Evolutionary conservation across 2,329 filamentous ascomycete genomes (phyloP).

Genomic region (Spiromastix sp.): DNA sequence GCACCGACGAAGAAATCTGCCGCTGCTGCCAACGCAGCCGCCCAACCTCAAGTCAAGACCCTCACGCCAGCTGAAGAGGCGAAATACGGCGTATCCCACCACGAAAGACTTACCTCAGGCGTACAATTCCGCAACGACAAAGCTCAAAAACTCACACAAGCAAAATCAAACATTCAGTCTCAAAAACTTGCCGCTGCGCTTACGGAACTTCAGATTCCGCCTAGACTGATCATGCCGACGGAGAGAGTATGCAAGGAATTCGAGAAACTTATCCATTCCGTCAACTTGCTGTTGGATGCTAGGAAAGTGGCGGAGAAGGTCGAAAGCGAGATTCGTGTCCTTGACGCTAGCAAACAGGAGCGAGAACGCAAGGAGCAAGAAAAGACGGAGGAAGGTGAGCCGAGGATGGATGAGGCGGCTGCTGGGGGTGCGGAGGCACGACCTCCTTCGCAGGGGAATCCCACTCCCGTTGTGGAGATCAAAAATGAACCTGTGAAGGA

Average conservation of each 20-base stretch:
- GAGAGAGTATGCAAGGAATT: slow-evolving; percentile 41
- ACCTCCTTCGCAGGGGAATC: neutral
- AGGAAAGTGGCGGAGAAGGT: slow-evolving; percentile 39
- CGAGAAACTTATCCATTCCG: slow-evolving; percentile 37
- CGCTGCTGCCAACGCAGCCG: slow-evolving; percentile 29
- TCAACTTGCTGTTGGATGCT: slow-evolving; percentile 38
- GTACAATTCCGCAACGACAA: slow-evolving; percentile 73
- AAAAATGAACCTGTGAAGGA: neutral
- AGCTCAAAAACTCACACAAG: slow-evolving; percentile 39
- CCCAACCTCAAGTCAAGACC: slow-evolving; percentile 52
- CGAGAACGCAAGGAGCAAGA: slow-evolving; percentile 27
- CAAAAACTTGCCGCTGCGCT: slow-evolving; percentile 38
- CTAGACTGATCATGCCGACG: slow-evolving; percentile 39
- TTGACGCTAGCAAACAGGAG: slow-evolving; percentile 33
- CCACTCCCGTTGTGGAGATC: neutral
- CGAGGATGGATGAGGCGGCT: slow-evolving; percentile 18
- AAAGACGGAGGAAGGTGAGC: slow-evolving; percentile 18
- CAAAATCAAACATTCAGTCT: slow-evolving; percentile 41
- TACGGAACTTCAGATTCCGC: slow-evolving; percentile 37
- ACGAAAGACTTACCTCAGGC: slow-evolving; percentile 75
- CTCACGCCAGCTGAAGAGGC: slow-evolving; percentile 66
- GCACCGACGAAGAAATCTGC: slow-evolving; percentile 31
- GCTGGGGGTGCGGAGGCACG: neutral
- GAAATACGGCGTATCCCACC: slow-evolving; percentile 72
- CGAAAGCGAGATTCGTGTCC: slow-evolving; percentile 37